Evolutionary conservation across 176 grass and related monocot genomes (phyloP).

Genomic region (Neostapfia colusana): DNA sequence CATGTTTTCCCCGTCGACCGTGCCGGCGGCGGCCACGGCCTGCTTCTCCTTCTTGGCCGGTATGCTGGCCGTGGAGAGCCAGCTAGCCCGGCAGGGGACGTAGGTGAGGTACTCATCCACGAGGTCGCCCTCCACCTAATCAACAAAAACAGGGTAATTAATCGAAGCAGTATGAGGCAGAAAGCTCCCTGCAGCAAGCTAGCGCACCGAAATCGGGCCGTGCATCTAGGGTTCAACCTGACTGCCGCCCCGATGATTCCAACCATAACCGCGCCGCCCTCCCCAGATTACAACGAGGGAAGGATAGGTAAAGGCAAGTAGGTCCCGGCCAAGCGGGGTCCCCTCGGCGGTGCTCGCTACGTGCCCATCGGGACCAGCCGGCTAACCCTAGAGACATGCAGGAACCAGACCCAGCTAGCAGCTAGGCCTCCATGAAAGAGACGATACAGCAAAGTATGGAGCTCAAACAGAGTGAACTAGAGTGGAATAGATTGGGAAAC

Average conservation of each 20-base stretch:
- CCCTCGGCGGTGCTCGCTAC: too few species aligned
- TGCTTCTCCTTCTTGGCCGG: background rate
- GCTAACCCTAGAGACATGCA: too few species aligned
- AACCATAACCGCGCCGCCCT: background rate
- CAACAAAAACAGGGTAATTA: too few species aligned
- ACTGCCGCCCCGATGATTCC: constrained; percentile 30
- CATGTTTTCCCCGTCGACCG: background rate
- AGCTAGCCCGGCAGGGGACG: constrained; percentile 19
- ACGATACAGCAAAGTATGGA: background rate
- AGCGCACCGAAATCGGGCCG: background rate
- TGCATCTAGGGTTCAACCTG: constrained; percentile 51
- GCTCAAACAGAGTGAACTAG: background rate
- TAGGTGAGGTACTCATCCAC: constrained; percentile 33
- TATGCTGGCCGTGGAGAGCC: constrained; percentile 31
- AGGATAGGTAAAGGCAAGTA: too few species aligned
- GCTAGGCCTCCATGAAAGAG: background rate
- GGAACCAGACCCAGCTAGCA: too few species aligned
- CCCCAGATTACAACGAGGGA: too few species aligned
- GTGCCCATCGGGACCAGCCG: too few species aligned
- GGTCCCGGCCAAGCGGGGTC: too few species aligned
- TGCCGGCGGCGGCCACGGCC: background rate
- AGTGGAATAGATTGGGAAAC: background rate
- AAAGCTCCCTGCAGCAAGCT: background rate
- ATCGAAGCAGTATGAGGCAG: too few species aligned
- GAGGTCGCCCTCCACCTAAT: constrained; percentile 42